Evolutionary conservation across 106 monocot species (phyloP), one percentile per base, ranked within the genome.

Genomic region (Chionographis japonica): DNA sequence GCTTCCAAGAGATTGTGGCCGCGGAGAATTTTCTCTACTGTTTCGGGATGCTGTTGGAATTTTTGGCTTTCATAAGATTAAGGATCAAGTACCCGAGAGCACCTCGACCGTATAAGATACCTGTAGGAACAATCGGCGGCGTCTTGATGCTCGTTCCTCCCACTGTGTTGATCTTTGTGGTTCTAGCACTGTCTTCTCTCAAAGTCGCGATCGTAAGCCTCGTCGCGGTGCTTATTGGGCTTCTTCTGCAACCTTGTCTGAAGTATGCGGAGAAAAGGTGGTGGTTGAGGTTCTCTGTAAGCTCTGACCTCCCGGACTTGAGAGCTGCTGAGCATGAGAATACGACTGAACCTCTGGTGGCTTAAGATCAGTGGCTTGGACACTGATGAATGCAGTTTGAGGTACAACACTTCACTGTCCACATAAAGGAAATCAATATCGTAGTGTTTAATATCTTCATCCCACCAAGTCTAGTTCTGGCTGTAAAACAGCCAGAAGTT

Each of bases 1-100:
- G 78, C 42, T 83, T 83, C 74, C 78, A 83, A 50, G 83, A 83
- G 66, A 83, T 83, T 13, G 59, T 83, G 39, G 83, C 83, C 37
- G 74, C 78, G 2, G 83, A 78, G 66, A 78, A 83, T 66, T 74
- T 83, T 37, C 65, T 83, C 1, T 83, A 83, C 59, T 81, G 80
- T 54, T 51, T 75, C 49, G 80, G 75, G 8, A 75, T 81, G 80
- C 50, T 81, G 1, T 50, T 83, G 19, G 83, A 83, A 49, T 83
- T 83, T 61, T 5, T 71, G 8, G 78, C 83, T 0, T 83, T 83
- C 46, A 49, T 83, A 40, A 70, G 57, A 52, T 55, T 70, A 36
- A 43, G 83, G 38, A 53, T 83, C 12, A 74, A 74, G 68, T 56
- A 71, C 12, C 83, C 78, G 0, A 61, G 35, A 11, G 78, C 69